Base-by-base conservation (phyloP, 1,139 yeast genomes). In the Hansenula sp. region DNA sequence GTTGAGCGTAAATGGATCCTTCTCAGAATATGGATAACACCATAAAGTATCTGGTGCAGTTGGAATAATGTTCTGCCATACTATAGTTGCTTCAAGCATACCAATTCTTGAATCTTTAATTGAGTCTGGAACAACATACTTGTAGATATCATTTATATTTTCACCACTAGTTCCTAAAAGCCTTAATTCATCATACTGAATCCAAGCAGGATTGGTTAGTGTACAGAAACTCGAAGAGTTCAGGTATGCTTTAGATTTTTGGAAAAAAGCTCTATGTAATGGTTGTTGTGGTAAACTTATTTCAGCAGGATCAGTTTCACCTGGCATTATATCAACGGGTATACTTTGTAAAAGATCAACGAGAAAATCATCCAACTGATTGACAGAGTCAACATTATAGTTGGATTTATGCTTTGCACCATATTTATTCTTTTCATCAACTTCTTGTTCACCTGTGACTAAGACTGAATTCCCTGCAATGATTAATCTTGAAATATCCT, bases 1-100 rank as follows among this genome's bases (percentile, higher is more conserved):
- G 2, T 44, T 43, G 27, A 92, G 58, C 3, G 87, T 73, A 60
- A 92, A 89, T 2, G 97, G 97, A 60, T 94, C 98, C 6, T 58
- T 55, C 33, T 81, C 77, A n/a, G 76, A 73, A 55, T 73, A 90
- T 1, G 99, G 97, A 53, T 88, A 89, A 48, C 95, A 82, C 68
- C 86, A 85, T 34, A 92, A 65, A 0, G 99, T 94, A 56, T 92
- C 98, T 0, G 99, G 99, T 1, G 96, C 95, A 0, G 97, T 89
- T 2, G 98, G 98, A 0, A 88, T 82, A 29, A 87, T 69, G 53
- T 87, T 87, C 51, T 88, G 92, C 96, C 97, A 92, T 40, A 69
- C 65, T 31, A 94, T 60, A 1, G 86, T 82, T 8, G 79, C 71
- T 50, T 81, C 84, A 69, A 89, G 73, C 50, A 88, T 66, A 20